Base-by-base conservation (phyloP, 345 rosid genomes). In the Camelina neglecta region DNA sequence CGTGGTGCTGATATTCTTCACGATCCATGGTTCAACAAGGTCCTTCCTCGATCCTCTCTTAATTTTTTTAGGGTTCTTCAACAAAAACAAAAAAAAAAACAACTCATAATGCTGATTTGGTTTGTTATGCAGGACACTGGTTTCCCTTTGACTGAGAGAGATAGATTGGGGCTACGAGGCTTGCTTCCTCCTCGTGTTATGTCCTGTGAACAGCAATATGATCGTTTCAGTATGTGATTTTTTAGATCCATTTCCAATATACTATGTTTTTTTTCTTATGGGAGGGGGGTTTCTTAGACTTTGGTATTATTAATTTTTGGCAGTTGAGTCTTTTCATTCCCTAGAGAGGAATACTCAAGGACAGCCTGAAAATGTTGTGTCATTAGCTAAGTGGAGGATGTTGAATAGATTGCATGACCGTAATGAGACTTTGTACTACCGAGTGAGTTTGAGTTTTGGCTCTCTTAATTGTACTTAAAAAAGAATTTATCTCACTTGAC, bases 1-100 rank as follows among this genome's bases (percentile, higher is more conserved):
- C 98, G 99, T 66, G 99, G 99, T 29, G 86, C 97, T 6, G 99
- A 95, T 83, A 90, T 95, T 71, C 98, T 95, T 74, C 98, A 95
- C 72, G 99, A 95, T 92, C 98, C 99, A 16, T 95, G 98, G 99
- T 92, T 87, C 83, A 95, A 95, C 47, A 95, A 95, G 98, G 99
- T 95, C 36, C 24, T 7, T 77, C 7, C 11, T 38, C 47, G 5
- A 2, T 56, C n/a, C 6, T 59, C 33, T 60, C 4, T 6, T 51
- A 13, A 0, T 29, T 29, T 6, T 51, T 45, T 29, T 69, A 69
- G 64, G 74, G 74, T 67, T 75, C 68, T 67, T 29, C 31, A 26
- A 24, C 26, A 24, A 24, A 2, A 24, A 24, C 2, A 26, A 26
- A 29, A 29, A 29, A 29, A 13, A 8, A 36, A 20, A 7, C 7